Evolutionary conservation across 768 basidiomycete genomes (phyloP), one percentile per base, ranked within the genome.

Genomic region (Postia placenta): DNA sequence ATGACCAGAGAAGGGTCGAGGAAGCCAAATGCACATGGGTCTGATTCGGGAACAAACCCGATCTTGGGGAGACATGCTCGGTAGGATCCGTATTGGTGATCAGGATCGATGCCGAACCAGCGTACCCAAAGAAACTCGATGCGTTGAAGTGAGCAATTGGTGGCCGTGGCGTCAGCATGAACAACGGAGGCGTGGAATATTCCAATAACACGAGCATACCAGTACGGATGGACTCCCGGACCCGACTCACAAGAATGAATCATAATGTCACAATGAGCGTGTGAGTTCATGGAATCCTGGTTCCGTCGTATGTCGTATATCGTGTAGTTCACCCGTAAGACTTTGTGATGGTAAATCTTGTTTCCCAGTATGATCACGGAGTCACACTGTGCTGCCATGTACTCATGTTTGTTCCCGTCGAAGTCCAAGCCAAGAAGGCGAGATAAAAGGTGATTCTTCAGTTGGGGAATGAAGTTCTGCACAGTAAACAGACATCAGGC

Each of bases 1-100:
- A 79, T 56, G 3, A 80, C 64, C 0, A 59, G 52, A 0, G 50
- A 47, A 0, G 77, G 78, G 52, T 79, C 65, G 0, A 79, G 22
- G 40, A 80, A 79, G 0, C 75, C 69, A 48, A 76, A 79, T 3
- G 69, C 63, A 2, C 55, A 54, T 0, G 44, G 33, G 19, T 65
- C 63, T 0, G 59, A 44, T 4, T 53, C 42, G 2, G 61, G 48
- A 0, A 77, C 51, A 53, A 75, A 79, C 0, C 64, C 66, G 15
- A 80, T 35, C 3, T 64, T 57, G 15, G 67, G 72, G 0, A 76
- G 60, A 0, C 60, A 57, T 11, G 60, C 50, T 0, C 48, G 33
- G 1, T 56, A 51, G 47, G 64, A 66, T 0, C 73, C 56, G 41
- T 55, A 2, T 19, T 45, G 33, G 55, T 46, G 68, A 1, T 52